These are phyloP conservation scores for Wickerhamomyces subpelliculosus DNA, from an alignment of 805 yeast species.

Conservation along the genomic window DNA sequence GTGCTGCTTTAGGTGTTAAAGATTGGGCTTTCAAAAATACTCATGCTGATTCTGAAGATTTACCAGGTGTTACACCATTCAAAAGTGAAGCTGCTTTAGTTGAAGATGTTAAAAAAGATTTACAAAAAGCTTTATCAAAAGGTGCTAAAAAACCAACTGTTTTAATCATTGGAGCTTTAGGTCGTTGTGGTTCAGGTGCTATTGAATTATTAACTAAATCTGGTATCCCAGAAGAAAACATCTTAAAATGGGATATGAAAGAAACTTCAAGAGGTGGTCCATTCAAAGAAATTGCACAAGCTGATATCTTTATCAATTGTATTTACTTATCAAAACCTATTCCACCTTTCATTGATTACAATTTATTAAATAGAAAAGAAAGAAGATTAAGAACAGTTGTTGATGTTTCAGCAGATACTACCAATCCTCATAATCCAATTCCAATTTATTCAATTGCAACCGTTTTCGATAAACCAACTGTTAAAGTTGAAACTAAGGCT, in stretches of 20 bases:
- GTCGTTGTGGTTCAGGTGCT: conserved; percentile 99
- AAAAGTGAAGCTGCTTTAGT: conserved; percentile 73
- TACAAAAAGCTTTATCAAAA: conserved; percentile 50
- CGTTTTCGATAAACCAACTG: conserved; percentile 87
- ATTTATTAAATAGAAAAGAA: conserved; percentile 51
- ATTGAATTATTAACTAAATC: conserved; percentile 71
- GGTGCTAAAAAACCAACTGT: conserved; percentile 70
- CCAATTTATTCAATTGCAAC: conserved; percentile 92
- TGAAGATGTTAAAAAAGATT: conserved; percentile 56
- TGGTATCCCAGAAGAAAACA: conserved; percentile 82
- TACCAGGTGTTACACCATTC: conserved; percentile 78
- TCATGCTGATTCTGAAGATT: conserved; percentile 56
- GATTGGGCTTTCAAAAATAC: conserved; percentile 93
- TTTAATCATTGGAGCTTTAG: conserved; percentile 92
- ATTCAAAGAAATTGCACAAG: conserved; percentile 77
- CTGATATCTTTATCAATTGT: conserved; percentile 93
- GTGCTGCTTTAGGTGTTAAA: conserved; percentile 92
- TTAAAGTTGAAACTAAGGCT: conserved; percentile 62
- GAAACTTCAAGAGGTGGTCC: conserved; percentile 98
- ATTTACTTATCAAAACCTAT: conserved; percentile 91
- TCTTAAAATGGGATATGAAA: conserved; percentile 91
- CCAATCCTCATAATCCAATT: conserved; percentile 96
- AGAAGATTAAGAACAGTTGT: conserved; percentile 89
- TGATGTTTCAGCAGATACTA: conserved; percentile 97
- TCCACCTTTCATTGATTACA: conserved; percentile 78